Conservation (phyloP, 2,329 filamentous ascomycete species). For the Neopestalotiopsis sp. region DNA sequence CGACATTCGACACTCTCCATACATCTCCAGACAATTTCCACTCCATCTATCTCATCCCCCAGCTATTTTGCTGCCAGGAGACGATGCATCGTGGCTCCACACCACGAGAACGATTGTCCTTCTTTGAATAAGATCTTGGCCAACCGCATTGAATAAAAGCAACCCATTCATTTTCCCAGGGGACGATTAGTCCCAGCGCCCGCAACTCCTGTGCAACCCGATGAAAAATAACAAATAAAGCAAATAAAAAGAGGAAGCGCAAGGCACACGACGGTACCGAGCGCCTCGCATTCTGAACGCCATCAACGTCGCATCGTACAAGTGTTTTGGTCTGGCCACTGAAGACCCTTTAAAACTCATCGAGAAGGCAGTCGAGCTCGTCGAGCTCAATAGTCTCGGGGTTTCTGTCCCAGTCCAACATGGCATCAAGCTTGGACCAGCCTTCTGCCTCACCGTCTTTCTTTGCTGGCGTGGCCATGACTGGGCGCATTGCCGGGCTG, state of each 20-base stretch:
- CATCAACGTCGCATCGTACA: constrained; percentile 13
- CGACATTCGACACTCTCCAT: neutral
- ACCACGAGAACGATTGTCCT: neutral
- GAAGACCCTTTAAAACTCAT: constrained; percentile 62
- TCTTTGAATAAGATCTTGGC: neutral
- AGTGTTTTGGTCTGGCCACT: neutral
- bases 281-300: neutral
- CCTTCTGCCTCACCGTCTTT: constrained; percentile 46
- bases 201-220: constrained; percentile 16
- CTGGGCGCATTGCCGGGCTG: constrained; percentile 61
- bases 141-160: constrained; percentile 3
- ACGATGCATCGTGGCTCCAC: neutral
- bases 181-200: neutral
- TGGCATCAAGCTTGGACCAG: constrained; percentile 49
- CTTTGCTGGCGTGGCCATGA: constrained; percentile 47
- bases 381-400: constrained; percentile 92
- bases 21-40: neutral
- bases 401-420: constrained; percentile 68
- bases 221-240: neutral
- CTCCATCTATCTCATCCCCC: neutral
- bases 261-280: neutral
- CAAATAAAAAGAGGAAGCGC: neutral
- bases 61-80: neutral
- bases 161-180: neutral
- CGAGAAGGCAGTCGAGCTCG: constrained; percentile 87